Evolutionary conservation across 768 basidiomycete species (phyloP), one percentile per base, ranked within the genome.

Genomic region (Lactifluus hygrophoroides): DNA sequence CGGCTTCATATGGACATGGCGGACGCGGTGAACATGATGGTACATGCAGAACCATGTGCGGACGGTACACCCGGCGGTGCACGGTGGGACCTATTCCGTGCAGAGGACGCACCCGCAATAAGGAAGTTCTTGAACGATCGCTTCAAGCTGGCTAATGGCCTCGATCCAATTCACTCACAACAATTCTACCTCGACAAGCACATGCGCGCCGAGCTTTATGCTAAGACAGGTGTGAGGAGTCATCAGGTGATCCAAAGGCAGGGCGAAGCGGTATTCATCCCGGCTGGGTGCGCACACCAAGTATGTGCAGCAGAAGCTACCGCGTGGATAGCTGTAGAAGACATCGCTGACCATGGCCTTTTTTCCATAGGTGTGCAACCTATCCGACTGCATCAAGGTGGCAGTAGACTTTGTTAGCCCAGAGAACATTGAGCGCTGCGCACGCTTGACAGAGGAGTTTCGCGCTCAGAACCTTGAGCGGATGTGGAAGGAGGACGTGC

Each of bases 1-100:
- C 77, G 90, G 57, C 72, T 96, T 51, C 94, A 96, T 65, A 92
- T 95, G 90, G 91, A 92, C 70, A 90, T 94, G 82, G 89, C 89
- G 0, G 93, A 94, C 65, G 94, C 94, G 5, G 74, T 96, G 60
- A 97, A 97, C 69, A 80, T 97, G 60, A 90, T 96, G 88, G 64
- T 90, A 1, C 83, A 83, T 67, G 81, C 92, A 16, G 75, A 77
- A 47, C 69, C 75, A 8, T 72, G 66, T 23, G 78, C 85, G 25
- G 83, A 86, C 23, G 78, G 80, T 8, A 68, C 70, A 37, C 77
- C 78, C 4, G 94, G 94, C 3, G 84, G 80, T 64, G 94, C 94
- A 0, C 86, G 84, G 1, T 98, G 94, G 94, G 92, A 96, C 68
- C 75, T 98, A 48, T 97, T 82, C 74, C 80, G 83, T 30, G 84